phyloP scores from a whole-genome alignment of 2,329 filamentous ascomycete species.

The Ceratocystis colombiana region DNA sequence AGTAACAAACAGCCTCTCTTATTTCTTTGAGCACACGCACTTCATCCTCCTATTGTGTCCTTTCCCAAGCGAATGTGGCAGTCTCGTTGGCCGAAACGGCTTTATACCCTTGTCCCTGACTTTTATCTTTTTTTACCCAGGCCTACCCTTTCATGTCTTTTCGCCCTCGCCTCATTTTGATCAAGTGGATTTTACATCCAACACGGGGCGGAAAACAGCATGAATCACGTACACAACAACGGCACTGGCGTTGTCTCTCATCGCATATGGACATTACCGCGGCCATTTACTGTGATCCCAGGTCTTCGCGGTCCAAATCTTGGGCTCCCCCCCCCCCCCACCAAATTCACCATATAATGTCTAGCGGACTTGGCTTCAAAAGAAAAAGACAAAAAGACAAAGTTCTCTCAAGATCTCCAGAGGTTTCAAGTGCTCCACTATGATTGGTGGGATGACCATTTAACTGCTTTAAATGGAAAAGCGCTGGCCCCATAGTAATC shows the following conservation, averaged over 20 bases:
- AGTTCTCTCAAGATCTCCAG: neutral
- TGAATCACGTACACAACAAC: neutral
- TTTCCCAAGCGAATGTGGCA: too few species aligned
- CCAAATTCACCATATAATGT: neutral
- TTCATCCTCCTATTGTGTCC: too few species aligned
- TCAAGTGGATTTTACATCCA: neutral
- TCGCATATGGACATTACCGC: neutral
- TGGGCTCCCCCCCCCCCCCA: too few species aligned
- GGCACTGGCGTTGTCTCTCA: neutral
- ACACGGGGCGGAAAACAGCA: slow-evolving; percentile 6
- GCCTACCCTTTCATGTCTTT: neutral
- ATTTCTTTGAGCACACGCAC: too few species aligned
- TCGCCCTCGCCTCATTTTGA: neutral
- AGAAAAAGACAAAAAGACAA: neutral
- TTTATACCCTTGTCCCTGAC: too few species aligned
- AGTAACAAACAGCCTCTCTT: too few species aligned
- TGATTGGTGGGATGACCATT: slow-evolving; percentile 18
- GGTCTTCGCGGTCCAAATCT: too few species aligned
- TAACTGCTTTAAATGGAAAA: slow-evolving; percentile 19
- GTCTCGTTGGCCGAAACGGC: too few species aligned
- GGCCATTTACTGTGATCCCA: neutral
- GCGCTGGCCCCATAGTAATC: slow-evolving; percentile 8
- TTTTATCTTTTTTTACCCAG: too few species aligned
- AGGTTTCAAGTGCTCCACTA: neutral
- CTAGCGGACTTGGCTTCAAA: neutral